Evolutionary conservation across 139 green algal species (phyloP), one percentile per base, ranked within the genome.

Genomic region (Micractinium sp.): DNA sequence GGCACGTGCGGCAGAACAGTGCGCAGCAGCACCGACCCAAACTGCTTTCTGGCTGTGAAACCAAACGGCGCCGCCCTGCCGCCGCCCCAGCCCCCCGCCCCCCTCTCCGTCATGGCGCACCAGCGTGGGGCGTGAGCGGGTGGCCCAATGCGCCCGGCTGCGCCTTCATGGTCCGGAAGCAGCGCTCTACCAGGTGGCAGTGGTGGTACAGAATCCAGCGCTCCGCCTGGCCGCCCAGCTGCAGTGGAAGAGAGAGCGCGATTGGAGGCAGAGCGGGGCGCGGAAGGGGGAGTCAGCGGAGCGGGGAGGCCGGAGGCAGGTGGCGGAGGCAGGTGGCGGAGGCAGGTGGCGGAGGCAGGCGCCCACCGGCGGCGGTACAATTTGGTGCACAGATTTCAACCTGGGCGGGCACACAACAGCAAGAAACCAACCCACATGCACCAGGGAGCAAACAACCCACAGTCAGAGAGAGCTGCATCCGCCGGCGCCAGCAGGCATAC

Each of bases 141-240:
- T 79, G 87, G 78, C 47, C 38, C 75, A 79, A 22, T 23, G 53
- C 66, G 36, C 89, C n/a, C 35, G 78, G 39, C 15, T 73, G 29
- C 0, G 74, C n/a, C 39, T 88, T 56, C 73, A 92, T 90, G 81
- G 92, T 93, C 3, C 93, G 90, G 39, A 94, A 69, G 19, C 89
- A 89, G 1, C 94, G 92, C 85, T 97, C 95, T 60, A 97, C 85
- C n/a, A 96, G 91, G 61, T 96, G 95, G 0, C 96, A 23, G 33
- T 96, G 87, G 78, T 97, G 94, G 86, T 96, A 96, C n/a, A 97
- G 87, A 9, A 90, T 81, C 93, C 94, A 97, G 47, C 94, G 89
- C 82, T 89, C 87, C 9, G 61, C 41, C 90, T 89, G 77, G 80
- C 78, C 71, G 22, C 71, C 89, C 79, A 90, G 56, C 75, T 83